Evolutionary conservation across 2,329 filamentous ascomycete genomes (phyloP), one percentile per base, ranked within the genome.

Genomic region (Xylaria polymorpha): DNA sequence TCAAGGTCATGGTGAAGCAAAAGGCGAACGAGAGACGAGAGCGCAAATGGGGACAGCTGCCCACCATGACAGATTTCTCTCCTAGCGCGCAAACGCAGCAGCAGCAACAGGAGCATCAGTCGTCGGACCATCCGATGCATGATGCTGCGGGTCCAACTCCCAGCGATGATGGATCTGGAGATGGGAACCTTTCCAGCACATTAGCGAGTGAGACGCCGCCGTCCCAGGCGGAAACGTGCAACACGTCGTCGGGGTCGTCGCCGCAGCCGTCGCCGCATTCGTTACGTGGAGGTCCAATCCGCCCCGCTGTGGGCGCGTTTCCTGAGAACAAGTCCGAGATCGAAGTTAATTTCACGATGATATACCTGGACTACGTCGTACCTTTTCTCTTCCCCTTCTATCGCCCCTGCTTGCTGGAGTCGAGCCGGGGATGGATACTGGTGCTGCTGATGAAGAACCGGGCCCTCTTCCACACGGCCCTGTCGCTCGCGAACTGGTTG

Each of bases 361-460:
- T 87, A 66, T 91, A 90, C 74, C 81, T 90, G 55, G 88, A 91
- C 76, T 85, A 87, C 70, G 82, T 90, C 22, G 85, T 90, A 69
- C 88, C 89, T 1, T 87, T 89, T 71, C 79, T 90, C 0, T 90
- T 88, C 74, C 89, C 89, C 2, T 87, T 90, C 75, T 91, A 90
- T 77, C 83, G 83, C 2, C 88, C 89, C 0, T 81, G 82, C 2
- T 75, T 88, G 6, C 80, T 87, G 3, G 81, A 86, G 65, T 85
- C 87, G n/a, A 88, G 88, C 15, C 84, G 86, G 58, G 84, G 85
- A 32, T 91, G 88, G 89, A 81, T 91, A 35, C 79, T 91, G 43
- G 84, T 86, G 37, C 80, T 88, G 50, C 80, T 90, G 10, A 82
- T 86, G 64, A 84, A 83, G 68, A 89, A 88, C 77, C 86, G 85